Base-by-base conservation (phyloP, 805 yeast species). In the Monosporozyma servazzii region DNA sequence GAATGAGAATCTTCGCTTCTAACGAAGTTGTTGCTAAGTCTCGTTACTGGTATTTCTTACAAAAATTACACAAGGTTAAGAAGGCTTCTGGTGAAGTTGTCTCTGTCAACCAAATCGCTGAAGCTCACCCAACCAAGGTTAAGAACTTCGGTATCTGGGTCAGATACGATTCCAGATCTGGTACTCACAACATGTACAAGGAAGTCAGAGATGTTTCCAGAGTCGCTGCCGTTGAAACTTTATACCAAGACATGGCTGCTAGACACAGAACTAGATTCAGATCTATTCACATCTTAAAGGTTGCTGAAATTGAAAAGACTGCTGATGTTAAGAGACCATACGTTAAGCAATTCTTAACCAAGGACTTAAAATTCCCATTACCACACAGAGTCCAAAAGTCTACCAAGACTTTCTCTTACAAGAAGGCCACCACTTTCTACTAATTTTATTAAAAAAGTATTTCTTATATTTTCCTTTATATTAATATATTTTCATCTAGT, bases 171-270 rank as follows among this genome's bases (percentile, higher is more conserved):
- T 93, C 99, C 64, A 95, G 99, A 86, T 93, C 99, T 66, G 99
- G 99, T 81, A 90, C 96, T 72, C 99, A 93, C 95, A 93, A 93
- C 95, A 93, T 93, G 97, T 93, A 93, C 96, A 93, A 93, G 84
- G 99, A 93, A 82, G 88, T 88, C 93, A 89, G 99, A 80, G 99
- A 91, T 71, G 95, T 91, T 69, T 79, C 96, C 82, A 93, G 99
- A 82, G 95, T 89, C 61, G 96, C 88, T 76, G 99, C 98, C 67
- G 97, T 93, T 73, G 96, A 87, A 78, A 80, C 93, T 73, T 85
- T 93, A 85, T 93, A 93, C 93, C 90, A 86, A 77, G 99, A 93
- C 79, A 86, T 93, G 86, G 99, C 99, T 78, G 97, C 99, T 68
- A 90, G 99, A 82, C 99, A 93, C 95, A 89, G 99, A 86, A 93